Evolutionary conservation across 2,329 filamentous ascomycete species (phyloP).

Genomic region (Colletotrichum spinosum): DNA sequence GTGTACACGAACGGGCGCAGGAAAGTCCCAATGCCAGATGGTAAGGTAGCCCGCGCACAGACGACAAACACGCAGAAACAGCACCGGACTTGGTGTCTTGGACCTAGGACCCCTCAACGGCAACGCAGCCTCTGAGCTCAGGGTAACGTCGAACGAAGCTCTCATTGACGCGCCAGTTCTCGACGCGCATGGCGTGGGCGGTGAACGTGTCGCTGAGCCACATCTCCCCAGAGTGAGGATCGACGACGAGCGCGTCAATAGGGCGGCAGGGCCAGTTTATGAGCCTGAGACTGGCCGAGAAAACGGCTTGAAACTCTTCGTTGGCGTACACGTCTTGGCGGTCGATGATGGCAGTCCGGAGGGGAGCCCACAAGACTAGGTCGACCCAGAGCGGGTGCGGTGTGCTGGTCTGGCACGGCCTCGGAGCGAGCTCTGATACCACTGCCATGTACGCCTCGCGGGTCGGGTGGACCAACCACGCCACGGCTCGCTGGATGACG

Average conservation of each 20-base stretch:
- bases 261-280: slow-evolving; percentile 48
- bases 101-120: slow-evolving; percentile 24
- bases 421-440: slow-evolving; percentile 41
- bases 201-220: slow-evolving; percentile 42
- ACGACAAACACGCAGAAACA: too few relatives aligned
- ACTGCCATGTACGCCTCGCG: slow-evolving; percentile 44
- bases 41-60: too few relatives aligned
- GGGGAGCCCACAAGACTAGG: slow-evolving; percentile 46
- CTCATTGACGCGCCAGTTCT: slow-evolving; percentile 44
- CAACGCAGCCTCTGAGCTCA: slow-evolving; percentile 40
- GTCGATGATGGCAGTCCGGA: slow-evolving; percentile 50
- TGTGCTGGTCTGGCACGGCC: slow-evolving; percentile 43
- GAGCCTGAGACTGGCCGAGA: slow-evolving; percentile 47
- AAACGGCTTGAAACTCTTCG: slow-evolving; percentile 50
- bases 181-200: slow-evolving; percentile 41
- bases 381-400: slow-evolving; percentile 49
- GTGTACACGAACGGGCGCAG: too few relatives aligned
- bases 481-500: slow-evolving; percentile 45
- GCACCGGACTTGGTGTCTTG: too few relatives aligned
- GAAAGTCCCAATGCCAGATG: too few relatives aligned
- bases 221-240: slow-evolving; percentile 43
- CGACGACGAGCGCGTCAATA: slow-evolving; percentile 41
- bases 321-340: slow-evolving; percentile 51
- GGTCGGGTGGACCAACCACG: slow-evolving; percentile 47
- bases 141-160: slow-evolving; percentile 44